phyloP scores from a whole-genome alignment of 2,329 filamentous ascomycete genomes.

The Pseudopyricularia javanii region DNA sequence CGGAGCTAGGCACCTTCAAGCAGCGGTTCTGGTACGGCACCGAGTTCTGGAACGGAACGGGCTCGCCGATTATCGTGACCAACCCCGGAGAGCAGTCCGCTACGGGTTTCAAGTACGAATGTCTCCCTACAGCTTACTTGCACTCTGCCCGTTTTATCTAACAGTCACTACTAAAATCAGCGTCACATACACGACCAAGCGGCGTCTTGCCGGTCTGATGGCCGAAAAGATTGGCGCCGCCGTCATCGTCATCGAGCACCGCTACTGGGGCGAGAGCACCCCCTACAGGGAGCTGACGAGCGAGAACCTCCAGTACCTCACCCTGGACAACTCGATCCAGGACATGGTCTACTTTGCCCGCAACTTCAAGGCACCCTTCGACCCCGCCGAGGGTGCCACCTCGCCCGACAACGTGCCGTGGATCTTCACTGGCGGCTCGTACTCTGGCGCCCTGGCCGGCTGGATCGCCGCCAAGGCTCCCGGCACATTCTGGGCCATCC shows the following conservation, averaged over 20 bases:
- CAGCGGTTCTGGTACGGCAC: constrained; percentile 28
- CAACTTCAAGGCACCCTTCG: constrained; percentile 35
- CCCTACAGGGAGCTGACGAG: constrained; percentile 21
- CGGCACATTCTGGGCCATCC: constrained; percentile 45
- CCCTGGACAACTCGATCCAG: constrained; percentile 25
- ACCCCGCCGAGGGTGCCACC: constrained; percentile 23
- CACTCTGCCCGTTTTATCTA: too few relatives aligned
- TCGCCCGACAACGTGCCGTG: constrained; percentile 37
- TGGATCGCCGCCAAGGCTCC: constrained; percentile 36
- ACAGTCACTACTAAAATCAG: background rate
- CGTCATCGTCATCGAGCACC: constrained; percentile 26
- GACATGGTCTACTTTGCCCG: constrained; percentile 28
- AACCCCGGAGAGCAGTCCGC: constrained; percentile 22
- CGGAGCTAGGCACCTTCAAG: constrained; percentile 25
- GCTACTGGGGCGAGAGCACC: constrained; percentile 27
- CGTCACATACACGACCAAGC: background rate
- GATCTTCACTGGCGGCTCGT: constrained; percentile 42
- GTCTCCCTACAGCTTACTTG: too few relatives aligned
- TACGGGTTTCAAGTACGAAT: constrained; percentile 5
- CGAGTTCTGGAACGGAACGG: constrained; percentile 24
- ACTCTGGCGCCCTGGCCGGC: constrained; percentile 39
- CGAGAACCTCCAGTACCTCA: constrained; percentile 24
- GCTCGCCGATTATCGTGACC: constrained; percentile 24
- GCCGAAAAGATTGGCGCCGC: constrained; percentile 24
- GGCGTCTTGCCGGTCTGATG: constrained; percentile 23